Percentiles rank a stretch among this genome's conserved stretches.
Evolutionary conservation across 805 yeast genomes (phyloP).

Genomic region (Candida sonorensis): DNA sequence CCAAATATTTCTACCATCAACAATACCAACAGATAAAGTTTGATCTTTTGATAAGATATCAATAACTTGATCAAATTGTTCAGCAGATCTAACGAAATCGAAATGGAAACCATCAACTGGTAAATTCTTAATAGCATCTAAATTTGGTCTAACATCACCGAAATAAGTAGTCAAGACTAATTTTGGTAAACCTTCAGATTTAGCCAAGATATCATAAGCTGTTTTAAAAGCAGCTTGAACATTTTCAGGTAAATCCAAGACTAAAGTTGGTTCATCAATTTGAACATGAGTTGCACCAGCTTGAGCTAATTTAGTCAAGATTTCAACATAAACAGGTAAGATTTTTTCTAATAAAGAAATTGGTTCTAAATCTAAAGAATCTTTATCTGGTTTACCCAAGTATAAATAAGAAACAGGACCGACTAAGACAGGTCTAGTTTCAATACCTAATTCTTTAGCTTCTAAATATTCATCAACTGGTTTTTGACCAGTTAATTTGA

Average conservation of each 20-base stretch:
- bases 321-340: slow-evolving; percentile 88
- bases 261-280: slow-evolving; percentile 96
- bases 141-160: slow-evolving; percentile 98
- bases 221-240: slow-evolving; percentile 82
- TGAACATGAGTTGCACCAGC: slow-evolving; percentile 97
- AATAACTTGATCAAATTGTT: slow-evolving; percentile 82
- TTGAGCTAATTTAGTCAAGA: slow-evolving; percentile 76
- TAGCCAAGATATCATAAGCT: slow-evolving; percentile 73
- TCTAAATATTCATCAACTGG: slow-evolving; percentile 97
- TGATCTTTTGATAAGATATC: slow-evolving; percentile 62
- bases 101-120: slow-evolving; percentile 96
- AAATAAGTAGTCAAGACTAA: slow-evolving; percentile 86
- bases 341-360: slow-evolving; percentile 81
- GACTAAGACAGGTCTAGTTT: slow-evolving; percentile 94
- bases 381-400: slow-evolving; percentile 98
- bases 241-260: slow-evolving; percentile 81
- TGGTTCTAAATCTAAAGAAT: slow-evolving; percentile 92
- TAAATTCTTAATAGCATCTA: slow-evolving; percentile 77
- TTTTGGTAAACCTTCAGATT: slow-evolving; percentile 67
- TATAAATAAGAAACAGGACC: slow-evolving; percentile 95
- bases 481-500: slow-evolving; percentile 93
- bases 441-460: slow-evolving; percentile 93
- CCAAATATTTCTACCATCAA: slow-evolving; percentile 99
- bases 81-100: slow-evolving; percentile 94
- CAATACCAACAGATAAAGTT: slow-evolving; percentile 90